A percentile compares a stretch with the other conserved stretches of the same genome.
phyloP scores from a whole-genome alignment of 768 basidiomycete genomes.

The Phanerodontia chrysosporium region DNA sequence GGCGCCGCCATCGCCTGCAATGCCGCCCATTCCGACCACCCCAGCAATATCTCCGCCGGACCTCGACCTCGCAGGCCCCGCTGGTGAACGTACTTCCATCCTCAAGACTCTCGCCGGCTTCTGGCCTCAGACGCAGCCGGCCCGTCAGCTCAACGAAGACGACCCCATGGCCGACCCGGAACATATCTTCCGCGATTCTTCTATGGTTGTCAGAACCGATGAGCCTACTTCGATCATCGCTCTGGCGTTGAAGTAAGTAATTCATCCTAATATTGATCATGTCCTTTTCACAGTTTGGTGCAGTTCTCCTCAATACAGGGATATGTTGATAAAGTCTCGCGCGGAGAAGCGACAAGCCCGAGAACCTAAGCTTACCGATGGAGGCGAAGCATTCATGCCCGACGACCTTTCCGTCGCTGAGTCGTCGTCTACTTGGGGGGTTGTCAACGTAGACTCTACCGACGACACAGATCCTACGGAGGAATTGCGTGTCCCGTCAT shows the following conservation, averaged over 20 bases:
- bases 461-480: constrained; percentile 71
- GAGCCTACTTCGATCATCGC: constrained; percentile 98
- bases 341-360: constrained; percentile 70
- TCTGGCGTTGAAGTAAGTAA: constrained; percentile 76
- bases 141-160: constrained; percentile 48
- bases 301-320: constrained; percentile 80
- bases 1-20: constrained; percentile 53
- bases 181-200: constrained; percentile 91
- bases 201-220: constrained; percentile 92
- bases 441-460: constrained; percentile 75
- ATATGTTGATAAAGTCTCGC: constrained; percentile 72
- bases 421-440: constrained; percentile 87
- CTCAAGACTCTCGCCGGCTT: constrained; percentile 81
- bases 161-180: constrained; percentile 77
- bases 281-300: constrained; percentile 6
- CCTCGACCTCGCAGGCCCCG: constrained; percentile 44
- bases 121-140: constrained; percentile 60
- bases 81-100: constrained; percentile 67
- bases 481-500: constrained; percentile 70
- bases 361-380: constrained; percentile 47
- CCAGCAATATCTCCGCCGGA: constrained; percentile 34
- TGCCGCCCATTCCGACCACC: constrained; percentile 15
- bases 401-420: constrained; percentile 81
- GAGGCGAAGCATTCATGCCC: constrained; percentile 89
- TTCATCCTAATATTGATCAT: not conserved